These are phyloP conservation scores for Escovopsis sp. DNA, from an alignment of 2,329 filamentous ascomycete species.

Conservation along the genomic window DNA sequence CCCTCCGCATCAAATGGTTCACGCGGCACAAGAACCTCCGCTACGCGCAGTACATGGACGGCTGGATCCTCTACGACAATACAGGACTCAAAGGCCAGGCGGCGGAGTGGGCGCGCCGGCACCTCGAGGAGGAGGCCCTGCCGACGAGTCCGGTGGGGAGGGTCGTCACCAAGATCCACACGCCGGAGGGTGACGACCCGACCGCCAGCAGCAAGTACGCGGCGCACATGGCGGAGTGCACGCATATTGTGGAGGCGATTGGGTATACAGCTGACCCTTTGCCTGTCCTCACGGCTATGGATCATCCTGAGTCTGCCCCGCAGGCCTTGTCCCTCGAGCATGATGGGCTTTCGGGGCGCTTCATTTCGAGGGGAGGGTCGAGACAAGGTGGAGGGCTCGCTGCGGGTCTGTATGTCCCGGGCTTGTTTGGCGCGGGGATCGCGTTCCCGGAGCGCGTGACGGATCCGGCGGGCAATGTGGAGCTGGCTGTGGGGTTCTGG, in stretches of 20 bases:
- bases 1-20: constrained; percentile 45
- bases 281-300: constrained; percentile 26
- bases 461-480: constrained; percentile 45
- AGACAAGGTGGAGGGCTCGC: neutral
- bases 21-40: constrained; percentile 38
- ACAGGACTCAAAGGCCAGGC: constrained; percentile 48
- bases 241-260: constrained; percentile 41
- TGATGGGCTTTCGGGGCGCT: constrained; percentile 10
- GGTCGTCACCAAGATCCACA: constrained; percentile 31
- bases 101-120: constrained; percentile 40
- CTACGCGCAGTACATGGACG: constrained; percentile 46
- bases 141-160: constrained; percentile 27
- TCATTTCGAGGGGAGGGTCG: constrained; percentile 1
- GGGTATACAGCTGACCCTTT: constrained; percentile 37
- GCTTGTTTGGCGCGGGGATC: constrained; percentile 46
- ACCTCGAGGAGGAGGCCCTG: constrained; percentile 38
- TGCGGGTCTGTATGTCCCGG: constrained; percentile 25
- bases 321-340: constrained; percentile 31
- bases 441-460: constrained; percentile 45
- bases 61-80: constrained; percentile 50
- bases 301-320: constrained; percentile 11
- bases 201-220: constrained; percentile 28
- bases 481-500: constrained; percentile 45
- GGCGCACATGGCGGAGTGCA: constrained; percentile 31
- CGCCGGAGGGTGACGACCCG: too few species aligned